phyloP scores from a whole-genome alignment of 192 early-diverging fungal genomes.

The Backusella morwellensis region DNA sequence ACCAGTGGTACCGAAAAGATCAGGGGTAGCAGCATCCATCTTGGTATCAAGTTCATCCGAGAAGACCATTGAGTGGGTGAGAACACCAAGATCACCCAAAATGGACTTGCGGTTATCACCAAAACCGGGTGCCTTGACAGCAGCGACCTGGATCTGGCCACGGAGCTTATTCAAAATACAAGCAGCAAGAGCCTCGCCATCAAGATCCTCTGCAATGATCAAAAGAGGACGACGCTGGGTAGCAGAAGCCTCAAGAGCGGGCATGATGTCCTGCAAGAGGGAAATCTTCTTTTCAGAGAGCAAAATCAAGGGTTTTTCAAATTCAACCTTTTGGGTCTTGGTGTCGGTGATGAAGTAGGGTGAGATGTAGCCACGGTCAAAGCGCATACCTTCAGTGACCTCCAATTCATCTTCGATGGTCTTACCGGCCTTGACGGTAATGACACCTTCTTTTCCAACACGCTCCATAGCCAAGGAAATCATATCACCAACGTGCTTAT shows the following conservation, averaged over 20 bases:
- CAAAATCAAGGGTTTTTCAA: slow-evolving; percentile 97
- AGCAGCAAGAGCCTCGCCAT: slow-evolving; percentile 98
- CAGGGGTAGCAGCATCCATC: slow-evolving; percentile 88
- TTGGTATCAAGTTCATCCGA: slow-evolving; percentile 95
- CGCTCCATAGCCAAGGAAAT: slow-evolving; percentile 99
- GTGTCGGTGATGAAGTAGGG: slow-evolving; percentile 99
- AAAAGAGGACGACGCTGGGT: slow-evolving; percentile 92
- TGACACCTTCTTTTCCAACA: slow-evolving; percentile 99
- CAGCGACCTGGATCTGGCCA: slow-evolving; percentile 93
- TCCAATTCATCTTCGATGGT: slow-evolving; percentile 97
- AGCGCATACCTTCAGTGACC: slow-evolving; percentile 99
- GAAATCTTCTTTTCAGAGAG: slow-evolving; percentile 98
- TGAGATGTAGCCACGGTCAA: slow-evolving; percentile 98
- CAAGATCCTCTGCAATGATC: slow-evolving; percentile 97
- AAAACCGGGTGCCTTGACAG: slow-evolving; percentile 99
- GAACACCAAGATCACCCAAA: slow-evolving; percentile 92
- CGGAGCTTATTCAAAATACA: slow-evolving; percentile 99
- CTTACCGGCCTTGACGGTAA: slow-evolving; percentile 99
- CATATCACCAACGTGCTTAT: slow-evolving; percentile 91
- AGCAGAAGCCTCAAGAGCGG: slow-evolving; percentile 91
- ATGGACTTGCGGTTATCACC: slow-evolving; percentile 99
- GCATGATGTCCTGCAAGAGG: slow-evolving; percentile 91
- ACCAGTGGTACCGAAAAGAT: slow-evolving; percentile 86
- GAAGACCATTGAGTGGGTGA: slow-evolving; percentile 96
- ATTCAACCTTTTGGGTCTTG: slow-evolving; percentile 96